Evolutionary conservation across 2,329 filamentous ascomycete genomes (phyloP).

Genomic region (Emergomyces pasteurianus): DNA sequence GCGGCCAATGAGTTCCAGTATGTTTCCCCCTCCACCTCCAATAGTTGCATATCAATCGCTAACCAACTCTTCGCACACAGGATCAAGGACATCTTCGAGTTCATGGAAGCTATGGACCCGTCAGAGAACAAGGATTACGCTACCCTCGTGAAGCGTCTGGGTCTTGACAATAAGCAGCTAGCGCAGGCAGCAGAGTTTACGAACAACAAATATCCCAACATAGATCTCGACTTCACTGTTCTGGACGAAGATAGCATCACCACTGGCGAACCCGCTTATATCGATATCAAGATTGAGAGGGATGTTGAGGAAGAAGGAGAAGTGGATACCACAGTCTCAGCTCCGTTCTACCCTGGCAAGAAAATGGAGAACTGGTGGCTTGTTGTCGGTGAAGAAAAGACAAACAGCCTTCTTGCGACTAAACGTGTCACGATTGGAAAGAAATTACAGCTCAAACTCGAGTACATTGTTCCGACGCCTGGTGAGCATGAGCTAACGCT

Average conservation of each 20-base stretch:
- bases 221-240: conserved; percentile 81
- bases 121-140: conserved; percentile 77
- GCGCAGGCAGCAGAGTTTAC: conserved; percentile 87
- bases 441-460: conserved; percentile 65
- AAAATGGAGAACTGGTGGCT: conserved; percentile 99
- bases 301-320: conserved; percentile 65
- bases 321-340: conserved; percentile 74
- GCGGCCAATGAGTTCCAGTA: conserved; percentile 68
- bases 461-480: conserved; percentile 77
- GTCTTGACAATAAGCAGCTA: conserved; percentile 69
- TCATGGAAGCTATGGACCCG: conserved; percentile 98
- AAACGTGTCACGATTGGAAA: conserved; percentile 83
- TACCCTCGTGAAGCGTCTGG: conserved; percentile 63
- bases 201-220: conserved; percentile 89
- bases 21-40: conserved; percentile 21
- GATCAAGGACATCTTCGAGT: conserved; percentile 90
- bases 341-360: conserved; percentile 80
- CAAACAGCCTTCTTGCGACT: conserved; percentile 77
- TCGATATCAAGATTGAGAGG: conserved; percentile 74
- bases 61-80: conserved; percentile 30
- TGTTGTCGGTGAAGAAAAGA: conserved; percentile 84
- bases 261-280: conserved; percentile 67
- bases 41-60: conserved; percentile 15
- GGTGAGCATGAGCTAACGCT: conserved; percentile 82
- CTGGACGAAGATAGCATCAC: conserved; percentile 69